These are phyloP conservation scores for Stemphylium vesicarium DNA, from an alignment of 2,329 filamentous ascomycete genomes.

Conservation along the genomic window DNA sequence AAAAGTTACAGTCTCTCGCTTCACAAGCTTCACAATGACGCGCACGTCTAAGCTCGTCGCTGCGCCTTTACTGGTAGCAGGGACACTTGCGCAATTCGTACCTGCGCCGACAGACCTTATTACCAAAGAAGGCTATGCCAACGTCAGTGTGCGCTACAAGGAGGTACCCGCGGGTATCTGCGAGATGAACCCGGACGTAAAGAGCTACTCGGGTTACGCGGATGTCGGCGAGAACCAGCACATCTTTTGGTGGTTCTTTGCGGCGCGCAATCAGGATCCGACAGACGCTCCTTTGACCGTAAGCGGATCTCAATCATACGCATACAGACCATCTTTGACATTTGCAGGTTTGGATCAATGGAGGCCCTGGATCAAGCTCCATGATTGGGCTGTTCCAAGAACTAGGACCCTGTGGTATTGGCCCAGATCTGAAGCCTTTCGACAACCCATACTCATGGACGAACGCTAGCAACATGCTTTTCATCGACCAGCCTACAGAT, in stretches of 20 bases:
- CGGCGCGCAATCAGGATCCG: conserved; percentile 58
- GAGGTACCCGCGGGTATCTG: conserved; percentile 61
- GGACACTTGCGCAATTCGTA: conserved; percentile 52
- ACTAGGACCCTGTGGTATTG: conserved; percentile 61
- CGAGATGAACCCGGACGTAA: conserved; percentile 62
- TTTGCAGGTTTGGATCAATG: conserved; percentile 56
- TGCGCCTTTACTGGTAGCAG: conserved; percentile 27
- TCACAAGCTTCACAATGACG: conserved; percentile 13
- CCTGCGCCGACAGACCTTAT: conserved; percentile 54
- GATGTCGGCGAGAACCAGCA: conserved; percentile 60
- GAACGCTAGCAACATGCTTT: conserved; percentile 70
- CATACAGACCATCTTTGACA: not conserved
- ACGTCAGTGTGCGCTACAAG: conserved; percentile 64
- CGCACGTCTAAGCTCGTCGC: conserved; percentile 14
- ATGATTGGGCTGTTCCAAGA: conserved; percentile 63
- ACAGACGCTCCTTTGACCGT: conserved; percentile 63
- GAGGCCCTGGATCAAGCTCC: conserved; percentile 64
- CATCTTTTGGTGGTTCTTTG: conserved; percentile 65
- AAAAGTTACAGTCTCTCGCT: not conserved
- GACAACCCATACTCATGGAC: conserved; percentile 70
- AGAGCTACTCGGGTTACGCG: conserved; percentile 63
- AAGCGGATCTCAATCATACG: not conserved
- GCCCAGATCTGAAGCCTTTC: conserved; percentile 54
- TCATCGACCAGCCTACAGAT: conserved; percentile 70
- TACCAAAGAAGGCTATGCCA: conserved; percentile 52